Evolutionary conservation across 176 grass and related monocot species (phyloP), one percentile per base, ranked within the genome.

Genomic region (Poa annua): DNA sequence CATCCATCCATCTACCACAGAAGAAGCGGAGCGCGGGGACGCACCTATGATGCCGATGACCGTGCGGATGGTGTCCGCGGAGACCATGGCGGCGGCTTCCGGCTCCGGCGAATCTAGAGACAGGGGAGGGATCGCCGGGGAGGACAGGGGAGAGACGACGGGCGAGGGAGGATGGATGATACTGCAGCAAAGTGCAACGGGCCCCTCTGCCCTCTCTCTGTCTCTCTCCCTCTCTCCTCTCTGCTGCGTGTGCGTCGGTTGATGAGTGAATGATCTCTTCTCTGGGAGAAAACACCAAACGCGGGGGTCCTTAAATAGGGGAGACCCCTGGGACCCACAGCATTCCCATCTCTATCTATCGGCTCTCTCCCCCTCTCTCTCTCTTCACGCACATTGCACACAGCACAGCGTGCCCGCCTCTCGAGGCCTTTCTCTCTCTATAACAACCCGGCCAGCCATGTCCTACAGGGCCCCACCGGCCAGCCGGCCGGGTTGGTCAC

Each of bases 41-140:
- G 33, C 77, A 93, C 94, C 94, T 81, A 93, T 62, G 78, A 97
- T 53, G 39, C 94, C 94, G 75, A 97, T 84, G 34, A 47, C 94
- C 4, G 94, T 97, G 38, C 94, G 84, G 75, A 93, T 93, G 80
- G 82, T 66, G 66, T 97, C 89, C 9, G 82, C 4, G 8, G 89
- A 88, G 54, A 97, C 61, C 94, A 93, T 97, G 84, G 66, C 54
- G 70, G 50, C 35, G 69, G 50, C 36, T 80, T 29, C 52, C 36
- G 50, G 48, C 47, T 49, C 47, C 47, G 47, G 47, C 47, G 47
- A 49, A 15, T 51, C 42, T 49, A 61, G 41, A 67, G 26, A n/a
- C n/a, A n/a, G 15, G 42, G 42, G 25, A 29, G 22, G 35, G 48
- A 35, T 42, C 6, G 56, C 14, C 45, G 44, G 70, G 50, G 32